These are phyloP conservation scores for Marchantia polymorpha DNA, from an alignment of 225 moss, liverwort and hornwort genomes.

Conservation along the genomic window DNA sequence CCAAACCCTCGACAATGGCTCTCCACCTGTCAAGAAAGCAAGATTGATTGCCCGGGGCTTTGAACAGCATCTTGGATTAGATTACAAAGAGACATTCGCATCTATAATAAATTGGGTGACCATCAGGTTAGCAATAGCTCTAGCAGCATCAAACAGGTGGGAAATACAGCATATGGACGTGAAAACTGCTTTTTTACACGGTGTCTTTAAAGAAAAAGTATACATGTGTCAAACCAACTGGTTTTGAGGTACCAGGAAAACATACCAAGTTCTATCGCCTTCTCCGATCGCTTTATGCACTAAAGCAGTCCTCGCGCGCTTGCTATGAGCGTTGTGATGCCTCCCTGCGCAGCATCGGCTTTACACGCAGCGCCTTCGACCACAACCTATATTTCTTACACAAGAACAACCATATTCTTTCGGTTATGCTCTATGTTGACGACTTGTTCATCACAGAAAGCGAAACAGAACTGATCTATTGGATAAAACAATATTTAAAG, in stretches of 20 bases:
- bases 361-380: too few relatives aligned
- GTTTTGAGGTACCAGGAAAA: background rate
- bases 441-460: too few relatives aligned
- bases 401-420: too few relatives aligned
- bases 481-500: too few relatives aligned
- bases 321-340: background rate
- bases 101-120: too few relatives aligned
- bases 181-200: background rate
- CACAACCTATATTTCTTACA: too few relatives aligned
- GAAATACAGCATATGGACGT: background rate
- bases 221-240: background rate
- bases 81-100: too few relatives aligned
- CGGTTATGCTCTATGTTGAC: too few relatives aligned
- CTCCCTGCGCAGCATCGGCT: background rate
- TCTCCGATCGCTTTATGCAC: background rate
- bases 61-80: background rate
- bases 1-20: background rate
- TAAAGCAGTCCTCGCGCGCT: background rate
- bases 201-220: background rate
- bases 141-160: too few relatives aligned
- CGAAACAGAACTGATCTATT: too few relatives aligned
- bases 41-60: background rate
- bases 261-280: background rate
- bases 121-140: too few relatives aligned
- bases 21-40: background rate